A percentile compares a stretch with the other conserved stretches of the same genome.
Conservation (phyloP, 1,284 basidiomycete species). For the Butyriboletus appendiculatus region DNA sequence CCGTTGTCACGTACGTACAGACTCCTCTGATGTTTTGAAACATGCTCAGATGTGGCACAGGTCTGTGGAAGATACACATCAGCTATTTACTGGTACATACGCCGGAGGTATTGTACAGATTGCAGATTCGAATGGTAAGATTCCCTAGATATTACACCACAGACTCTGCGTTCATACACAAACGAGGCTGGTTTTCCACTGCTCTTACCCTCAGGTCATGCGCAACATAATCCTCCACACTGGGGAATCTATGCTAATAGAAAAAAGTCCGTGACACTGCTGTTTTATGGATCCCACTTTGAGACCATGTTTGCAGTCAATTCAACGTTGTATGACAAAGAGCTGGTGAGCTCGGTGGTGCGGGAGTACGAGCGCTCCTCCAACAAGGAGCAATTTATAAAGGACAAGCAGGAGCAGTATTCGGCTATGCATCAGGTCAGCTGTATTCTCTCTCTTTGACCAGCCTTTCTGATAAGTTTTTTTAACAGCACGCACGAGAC, state of each 20-base stretch:
- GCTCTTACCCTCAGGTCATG: background rate
- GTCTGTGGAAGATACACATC: background rate
- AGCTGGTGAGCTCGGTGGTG: background rate
- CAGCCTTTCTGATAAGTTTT: background rate
- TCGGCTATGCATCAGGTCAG: background rate
- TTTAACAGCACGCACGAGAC: background rate
- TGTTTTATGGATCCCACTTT: background rate
- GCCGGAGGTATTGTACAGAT: slow-evolving; percentile 11
- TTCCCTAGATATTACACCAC: background rate
- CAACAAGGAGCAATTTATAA: background rate
- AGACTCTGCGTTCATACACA: background rate
- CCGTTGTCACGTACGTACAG: slow-evolving; percentile 8
- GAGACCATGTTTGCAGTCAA: background rate
- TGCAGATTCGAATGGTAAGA: slow-evolving; percentile 7
- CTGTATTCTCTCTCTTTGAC: background rate
- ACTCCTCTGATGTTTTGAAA: background rate
- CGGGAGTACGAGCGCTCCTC: background rate
- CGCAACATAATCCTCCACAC: fast-evolving
- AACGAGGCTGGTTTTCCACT: background rate
- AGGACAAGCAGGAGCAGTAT: background rate
- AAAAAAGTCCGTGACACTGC: background rate
- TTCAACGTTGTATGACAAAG: background rate
- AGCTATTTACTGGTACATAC: slow-evolving; percentile 5
- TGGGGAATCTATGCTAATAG: background rate
- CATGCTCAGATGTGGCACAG: background rate